These are phyloP conservation scores for Hypoxylon sp. DNA, from an alignment of 2,329 filamentous ascomycete species.

Conservation along the genomic window DNA sequence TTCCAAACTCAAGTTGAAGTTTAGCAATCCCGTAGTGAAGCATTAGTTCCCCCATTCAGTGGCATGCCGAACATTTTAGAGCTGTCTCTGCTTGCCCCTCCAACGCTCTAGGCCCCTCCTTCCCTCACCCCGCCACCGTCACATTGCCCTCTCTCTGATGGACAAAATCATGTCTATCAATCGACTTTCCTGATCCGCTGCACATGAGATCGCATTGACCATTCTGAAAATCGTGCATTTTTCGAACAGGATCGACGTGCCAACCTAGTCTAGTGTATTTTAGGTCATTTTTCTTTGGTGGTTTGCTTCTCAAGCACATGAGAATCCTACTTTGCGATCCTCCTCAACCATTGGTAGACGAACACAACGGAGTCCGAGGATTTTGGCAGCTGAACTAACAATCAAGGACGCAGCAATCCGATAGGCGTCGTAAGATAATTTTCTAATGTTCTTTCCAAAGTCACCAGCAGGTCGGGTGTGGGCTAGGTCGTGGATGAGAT, in stretches of 20 bases:
- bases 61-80: constrained; percentile 11
- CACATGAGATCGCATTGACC: constrained; percentile 37
- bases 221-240: constrained; percentile 28
- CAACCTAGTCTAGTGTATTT: constrained; percentile 5
- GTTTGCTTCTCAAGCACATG: constrained; percentile 24
- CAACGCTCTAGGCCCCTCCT: constrained; percentile 13
- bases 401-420: constrained; percentile 16
- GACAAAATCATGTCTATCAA: constrained; percentile 1
- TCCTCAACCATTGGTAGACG: not conserved
- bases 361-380: constrained; percentile 8
- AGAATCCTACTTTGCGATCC: constrained; percentile 4
- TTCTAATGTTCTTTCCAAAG: constrained; percentile 6
- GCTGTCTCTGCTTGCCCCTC: constrained; percentile 36
- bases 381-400: constrained; percentile 4
- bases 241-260: constrained; percentile 36
- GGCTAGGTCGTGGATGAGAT: constrained; percentile 1
- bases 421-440: constrained; percentile 14
- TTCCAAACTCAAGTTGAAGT: not conserved
- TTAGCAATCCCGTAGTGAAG: constrained; percentile 30
- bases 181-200: constrained; percentile 30
- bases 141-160: constrained; percentile 29
- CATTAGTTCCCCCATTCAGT: constrained; percentile 19
- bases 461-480: constrained; percentile 7
- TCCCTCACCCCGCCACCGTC: constrained; percentile 33
- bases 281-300: constrained; percentile 6